Evolutionary conservation across 1,284 basidiomycete species (phyloP).

Genomic region (Laetiporus sulphureus): DNA sequence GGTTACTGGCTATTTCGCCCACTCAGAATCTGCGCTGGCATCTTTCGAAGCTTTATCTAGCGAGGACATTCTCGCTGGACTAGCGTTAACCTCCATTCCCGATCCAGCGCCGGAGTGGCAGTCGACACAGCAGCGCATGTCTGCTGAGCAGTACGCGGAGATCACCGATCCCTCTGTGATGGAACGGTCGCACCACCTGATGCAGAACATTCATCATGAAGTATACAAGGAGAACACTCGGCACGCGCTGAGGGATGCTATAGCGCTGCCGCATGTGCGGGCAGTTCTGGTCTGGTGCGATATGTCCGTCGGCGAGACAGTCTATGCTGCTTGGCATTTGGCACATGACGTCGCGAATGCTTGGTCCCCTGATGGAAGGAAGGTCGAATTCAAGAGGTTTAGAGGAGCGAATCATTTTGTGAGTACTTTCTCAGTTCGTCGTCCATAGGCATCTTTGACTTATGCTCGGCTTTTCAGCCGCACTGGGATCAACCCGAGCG

Average conservation of each 20-base stretch:
- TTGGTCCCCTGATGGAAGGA: not conserved
- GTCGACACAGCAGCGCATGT: constrained; percentile 2
- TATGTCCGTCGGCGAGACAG: constrained; percentile 1
- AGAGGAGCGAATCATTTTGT: constrained; percentile 9
- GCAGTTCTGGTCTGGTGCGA: constrained; percentile 6
- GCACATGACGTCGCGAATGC: not conserved
- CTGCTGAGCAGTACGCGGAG: constrained; percentile 2
- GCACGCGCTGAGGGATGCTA: not conserved
- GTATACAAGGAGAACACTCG: constrained; percentile 7
- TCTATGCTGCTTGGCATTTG: constrained; percentile 1
- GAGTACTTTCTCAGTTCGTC: not conserved
- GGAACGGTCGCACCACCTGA: constrained; percentile 3
- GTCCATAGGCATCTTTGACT: not conserved
- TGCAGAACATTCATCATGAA: constrained; percentile 2
- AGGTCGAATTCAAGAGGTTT: constrained; percentile 1
- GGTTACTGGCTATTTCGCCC: constrained; percentile 7
- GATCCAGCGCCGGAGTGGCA: not conserved
- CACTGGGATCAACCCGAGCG: constrained; percentile 8
- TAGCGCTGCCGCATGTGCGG: constrained; percentile 2
- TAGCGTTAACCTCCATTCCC: constrained; percentile 1
- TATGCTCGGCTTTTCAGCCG: constrained; percentile 2
- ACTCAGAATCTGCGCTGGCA: constrained; percentile 2
- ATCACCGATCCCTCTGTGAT: constrained; percentile 1
- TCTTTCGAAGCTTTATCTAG: constrained; percentile 1
- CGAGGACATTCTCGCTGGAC: constrained; percentile 1